These are phyloP conservation scores for Westerdykella sp. DNA, from an alignment of 2,329 filamentous ascomycete genomes.

Conservation along the genomic window DNA sequence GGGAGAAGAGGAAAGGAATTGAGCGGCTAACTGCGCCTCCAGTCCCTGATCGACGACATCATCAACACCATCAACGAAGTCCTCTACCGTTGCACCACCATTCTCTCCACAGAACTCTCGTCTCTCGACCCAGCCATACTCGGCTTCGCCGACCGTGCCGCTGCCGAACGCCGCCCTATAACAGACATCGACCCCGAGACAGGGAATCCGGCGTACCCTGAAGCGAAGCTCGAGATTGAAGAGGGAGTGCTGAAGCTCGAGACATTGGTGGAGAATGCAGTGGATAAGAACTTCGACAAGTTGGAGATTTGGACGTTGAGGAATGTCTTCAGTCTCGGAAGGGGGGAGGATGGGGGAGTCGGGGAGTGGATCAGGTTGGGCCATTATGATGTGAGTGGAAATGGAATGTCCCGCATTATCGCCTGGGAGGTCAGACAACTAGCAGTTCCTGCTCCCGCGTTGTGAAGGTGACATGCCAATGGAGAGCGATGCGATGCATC, in stretches of 20 bases:
- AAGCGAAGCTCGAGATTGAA: constrained; percentile 67
- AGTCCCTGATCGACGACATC: constrained; percentile 95
- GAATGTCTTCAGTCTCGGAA: constrained; percentile 54
- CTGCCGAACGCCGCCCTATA: constrained; percentile 40
- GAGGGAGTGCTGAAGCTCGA: constrained; percentile 57
- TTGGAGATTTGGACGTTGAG: constrained; percentile 74
- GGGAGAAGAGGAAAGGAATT: too few species aligned
- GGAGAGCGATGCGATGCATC: too few species aligned
- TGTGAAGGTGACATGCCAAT: too few species aligned
- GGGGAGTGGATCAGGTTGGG: constrained; percentile 71
- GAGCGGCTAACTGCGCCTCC: constrained; percentile 5
- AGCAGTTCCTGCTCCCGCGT: too few species aligned
- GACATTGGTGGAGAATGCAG: constrained; percentile 44
- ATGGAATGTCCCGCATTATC: too few species aligned
- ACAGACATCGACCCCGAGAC: constrained; percentile 38
- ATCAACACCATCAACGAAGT: constrained; percentile 95
- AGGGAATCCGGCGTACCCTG: constrained; percentile 41
- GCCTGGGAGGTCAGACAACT: too few species aligned
- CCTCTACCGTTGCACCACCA: constrained; percentile 81
- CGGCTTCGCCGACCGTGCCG: constrained; percentile 61
- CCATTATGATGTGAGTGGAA: constrained; percentile 66
- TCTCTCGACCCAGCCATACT: constrained; percentile 66
- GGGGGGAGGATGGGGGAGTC: constrained; percentile 52
- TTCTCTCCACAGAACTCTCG: constrained; percentile 76
- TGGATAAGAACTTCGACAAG: constrained; percentile 48